Base-by-base conservation (phyloP, 495 filamentous ascomycete species). In the Delitschia confertaspora region DNA sequence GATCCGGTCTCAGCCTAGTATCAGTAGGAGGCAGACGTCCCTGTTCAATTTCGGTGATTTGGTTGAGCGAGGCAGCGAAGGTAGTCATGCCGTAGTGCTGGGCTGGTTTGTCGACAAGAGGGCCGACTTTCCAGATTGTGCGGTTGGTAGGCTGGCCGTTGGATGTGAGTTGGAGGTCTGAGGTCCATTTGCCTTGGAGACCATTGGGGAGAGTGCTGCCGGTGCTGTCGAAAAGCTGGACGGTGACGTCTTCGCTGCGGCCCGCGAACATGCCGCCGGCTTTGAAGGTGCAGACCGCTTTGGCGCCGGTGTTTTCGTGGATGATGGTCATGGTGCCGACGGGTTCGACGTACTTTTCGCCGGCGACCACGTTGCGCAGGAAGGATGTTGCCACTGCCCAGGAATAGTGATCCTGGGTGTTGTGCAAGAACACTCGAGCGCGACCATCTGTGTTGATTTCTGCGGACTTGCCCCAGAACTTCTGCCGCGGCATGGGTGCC, bases 391-490 rank as follows among this genome's bases (percentile, higher is more conserved):
- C 83, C 5, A 80, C 71, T 18, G 71, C 78, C 83, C 85, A 96
- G 58, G 78, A 84, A 65, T 82, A 98, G 42, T 73, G 70, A 53
- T 95, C 89, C 33, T 80, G 78, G 0, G 63, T 75, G 9, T 69
- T 68, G 55, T 87, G 82, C 18, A 94, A 63, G 25, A 69, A 72
- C 24, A 96, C 66, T 16, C 87, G 75, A 7, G 83, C 79, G 16
- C 85, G 81, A 8, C 91, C 91, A 31, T 94, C 89, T 0, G 88
- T 96, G 33, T 79, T 85, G 45, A 98, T 73, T 63, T 98, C 91
- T 13, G 83, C 84, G 41, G 79, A 86, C 65, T 98, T 98, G 33
- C 91, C 91, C 91, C 91, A 98, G 69, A 98, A 98, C 52, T 96
- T 95, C 58, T 98, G 91, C 6, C 79, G 79, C 2, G 91, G 91